Evolutionary conservation across 2,329 filamentous ascomycete genomes (phyloP).

Genomic region (Botrytis tulipae): DNA sequence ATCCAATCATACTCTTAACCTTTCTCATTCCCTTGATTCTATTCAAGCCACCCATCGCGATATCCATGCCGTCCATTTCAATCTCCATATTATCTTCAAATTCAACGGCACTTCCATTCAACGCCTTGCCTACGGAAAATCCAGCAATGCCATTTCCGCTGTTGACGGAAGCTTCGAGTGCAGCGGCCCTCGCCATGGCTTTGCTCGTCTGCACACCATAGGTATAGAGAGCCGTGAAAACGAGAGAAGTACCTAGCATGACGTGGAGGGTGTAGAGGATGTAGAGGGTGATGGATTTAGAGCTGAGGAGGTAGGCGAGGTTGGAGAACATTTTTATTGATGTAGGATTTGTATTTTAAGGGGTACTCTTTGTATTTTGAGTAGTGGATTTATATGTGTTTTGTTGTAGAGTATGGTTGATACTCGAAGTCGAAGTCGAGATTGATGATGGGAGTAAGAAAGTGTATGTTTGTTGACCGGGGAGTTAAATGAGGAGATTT

Average conservation of each 20-base stretch:
- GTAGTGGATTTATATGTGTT: neutral
- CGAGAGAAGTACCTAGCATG: constrained; percentile 18
- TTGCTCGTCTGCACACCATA: constrained; percentile 16
- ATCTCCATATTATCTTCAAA: neutral
- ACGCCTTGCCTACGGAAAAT: neutral
- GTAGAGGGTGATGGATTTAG: constrained; percentile 18
- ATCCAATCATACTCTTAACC: constrained; percentile 4
- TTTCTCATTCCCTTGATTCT: neutral
- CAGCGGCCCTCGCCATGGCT: constrained; percentile 14
- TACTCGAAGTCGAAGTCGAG: neutral
- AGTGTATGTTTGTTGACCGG: neutral
- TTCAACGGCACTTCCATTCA: constrained; percentile 1
- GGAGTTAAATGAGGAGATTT: neutral
- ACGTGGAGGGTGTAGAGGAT: constrained; percentile 19
- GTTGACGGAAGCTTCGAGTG: neutral
- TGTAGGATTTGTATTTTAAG: neutral
- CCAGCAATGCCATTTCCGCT: neutral
- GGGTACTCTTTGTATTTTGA: neutral
- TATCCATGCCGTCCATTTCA: neutral
- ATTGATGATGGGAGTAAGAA: neutral
- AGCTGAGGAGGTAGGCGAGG: constrained; percentile 19
- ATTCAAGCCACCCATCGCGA: neutral
- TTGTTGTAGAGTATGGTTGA: neutral
- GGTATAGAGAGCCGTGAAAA: constrained; percentile 17
- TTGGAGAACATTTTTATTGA: constrained; percentile 10